A percentile compares a stretch with the other conserved stretches of the same genome.
Evolutionary conservation across 2,329 filamentous ascomycete species (phyloP).

Genomic region (Apiospora sp.): DNA sequence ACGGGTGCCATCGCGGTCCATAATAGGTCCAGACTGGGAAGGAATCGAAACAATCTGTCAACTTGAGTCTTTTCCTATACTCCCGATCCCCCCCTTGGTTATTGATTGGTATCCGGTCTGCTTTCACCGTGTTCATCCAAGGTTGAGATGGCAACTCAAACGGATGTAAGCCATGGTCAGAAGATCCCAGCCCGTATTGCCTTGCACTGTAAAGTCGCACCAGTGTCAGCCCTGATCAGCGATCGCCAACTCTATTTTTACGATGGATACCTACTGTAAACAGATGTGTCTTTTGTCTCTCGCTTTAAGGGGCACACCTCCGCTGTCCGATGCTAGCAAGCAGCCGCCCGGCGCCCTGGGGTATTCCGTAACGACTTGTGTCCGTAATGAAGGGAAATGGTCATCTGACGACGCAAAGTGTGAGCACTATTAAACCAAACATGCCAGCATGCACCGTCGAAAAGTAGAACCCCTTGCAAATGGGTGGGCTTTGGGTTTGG

Average conservation of each 20-base stretch:
- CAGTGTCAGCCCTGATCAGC: background rate
- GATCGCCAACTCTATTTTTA: constrained; percentile 12
- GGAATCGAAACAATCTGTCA: background rate
- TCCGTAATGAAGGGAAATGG: background rate
- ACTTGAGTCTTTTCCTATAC: background rate
- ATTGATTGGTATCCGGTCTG: background rate
- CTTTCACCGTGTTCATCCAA: background rate
- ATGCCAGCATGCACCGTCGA: background rate
- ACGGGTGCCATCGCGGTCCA: constrained; percentile 13
- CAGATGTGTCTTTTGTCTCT: background rate
- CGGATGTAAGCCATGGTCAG: background rate
- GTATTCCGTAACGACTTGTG: constrained; percentile 11
- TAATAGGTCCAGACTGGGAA: constrained; percentile 11
- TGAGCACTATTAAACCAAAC: background rate
- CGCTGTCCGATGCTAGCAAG: background rate
- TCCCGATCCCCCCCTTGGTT: background rate
- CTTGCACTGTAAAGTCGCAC: constrained; percentile 2
- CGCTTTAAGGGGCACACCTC: background rate
- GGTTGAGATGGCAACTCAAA: constrained; percentile 8
- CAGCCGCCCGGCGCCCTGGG: background rate
- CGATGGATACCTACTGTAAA: background rate
- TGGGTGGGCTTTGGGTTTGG: constrained; percentile 18
- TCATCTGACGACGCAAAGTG: constrained; percentile 20
- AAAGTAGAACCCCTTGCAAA: constrained; percentile 23
- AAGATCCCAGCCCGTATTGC: background rate